Evolutionary conservation across 2,329 filamentous ascomycete species (phyloP).

Genomic region (Colletotrichum gigasporum): DNA sequence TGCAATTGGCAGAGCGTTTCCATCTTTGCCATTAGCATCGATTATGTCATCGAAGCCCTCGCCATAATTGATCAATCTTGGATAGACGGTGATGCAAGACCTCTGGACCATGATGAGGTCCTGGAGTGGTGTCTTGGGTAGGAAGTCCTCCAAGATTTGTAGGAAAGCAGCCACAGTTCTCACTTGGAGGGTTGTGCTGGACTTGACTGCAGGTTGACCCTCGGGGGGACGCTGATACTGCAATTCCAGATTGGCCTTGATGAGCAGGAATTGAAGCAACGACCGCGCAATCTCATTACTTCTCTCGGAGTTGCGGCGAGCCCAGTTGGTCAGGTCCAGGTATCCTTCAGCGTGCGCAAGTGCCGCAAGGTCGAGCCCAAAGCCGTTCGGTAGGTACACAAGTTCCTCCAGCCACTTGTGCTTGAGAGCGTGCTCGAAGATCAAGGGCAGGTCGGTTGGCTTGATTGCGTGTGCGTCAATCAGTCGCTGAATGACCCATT

Average conservation of each 20-base stretch:
- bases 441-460: conserved; percentile 56
- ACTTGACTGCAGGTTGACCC: conserved; percentile 61
- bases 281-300: conserved; percentile 74
- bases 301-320: conserved; percentile 74
- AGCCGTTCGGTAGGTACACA: conserved; percentile 80
- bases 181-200: conserved; percentile 81
- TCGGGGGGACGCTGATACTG: conserved; percentile 77
- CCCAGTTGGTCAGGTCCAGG: conserved; percentile 86
- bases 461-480: conserved; percentile 82
- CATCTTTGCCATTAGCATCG: conserved; percentile 81
- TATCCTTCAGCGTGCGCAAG: conserved; percentile 82
- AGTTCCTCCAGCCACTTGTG: conserved; percentile 88
- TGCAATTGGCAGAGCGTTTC: conserved; percentile 81
- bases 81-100: conserved; percentile 90
- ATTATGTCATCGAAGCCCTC: conserved; percentile 93
- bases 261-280: conserved; percentile 81
- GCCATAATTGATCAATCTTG: conserved; percentile 94
- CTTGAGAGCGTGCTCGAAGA: conserved; percentile 74
- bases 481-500: conserved; percentile 85
- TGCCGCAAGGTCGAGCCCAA: conserved; percentile 88
- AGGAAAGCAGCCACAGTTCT: conserved; percentile 86
- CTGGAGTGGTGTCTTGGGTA: conserved; percentile 66
- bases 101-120: conserved; percentile 85
- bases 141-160: conserved; percentile 78
- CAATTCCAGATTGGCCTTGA: conserved; percentile 85